These are phyloP conservation scores for Nitzschia sp. DNA, from an alignment of 108 stramenopile species.

Conservation along the genomic window DNA sequence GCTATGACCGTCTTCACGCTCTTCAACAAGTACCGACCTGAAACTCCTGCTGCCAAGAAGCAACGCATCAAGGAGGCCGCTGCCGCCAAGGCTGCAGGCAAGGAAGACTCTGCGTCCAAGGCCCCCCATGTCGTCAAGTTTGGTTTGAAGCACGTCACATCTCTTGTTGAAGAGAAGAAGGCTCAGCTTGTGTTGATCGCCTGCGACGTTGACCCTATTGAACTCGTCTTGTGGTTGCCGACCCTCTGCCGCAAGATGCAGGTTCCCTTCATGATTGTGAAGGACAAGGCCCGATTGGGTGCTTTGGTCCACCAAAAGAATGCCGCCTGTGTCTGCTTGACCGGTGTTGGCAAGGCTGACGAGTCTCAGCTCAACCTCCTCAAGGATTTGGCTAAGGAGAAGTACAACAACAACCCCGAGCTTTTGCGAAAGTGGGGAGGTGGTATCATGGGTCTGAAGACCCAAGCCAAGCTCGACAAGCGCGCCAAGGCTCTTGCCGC, in stretches of 20 bases:
- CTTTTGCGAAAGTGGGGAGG: constrained; percentile 97
- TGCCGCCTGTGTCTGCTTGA: constrained; percentile 87
- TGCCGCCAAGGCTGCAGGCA: constrained; percentile 86
- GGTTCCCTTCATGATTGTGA: constrained; percentile 99
- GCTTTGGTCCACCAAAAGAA: constrained; percentile 97
- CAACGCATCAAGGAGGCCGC: constrained; percentile 96
- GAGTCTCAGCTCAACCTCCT: constrained; percentile 83
- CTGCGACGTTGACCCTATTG: constrained; percentile 98
- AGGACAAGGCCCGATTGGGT: constrained; percentile 99
- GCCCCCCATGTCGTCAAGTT: constrained; percentile 91
- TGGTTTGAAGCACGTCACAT: constrained; percentile 99
- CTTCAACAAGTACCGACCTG: constrained; percentile 98
- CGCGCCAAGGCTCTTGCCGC: constrained; percentile 92
- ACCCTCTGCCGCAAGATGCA: constrained; percentile 99
- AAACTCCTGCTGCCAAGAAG: constrained; percentile 96
- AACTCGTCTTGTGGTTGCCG: constrained; percentile 98
- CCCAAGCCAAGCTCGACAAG: constrained; percentile 97
- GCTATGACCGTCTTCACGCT: constrained; percentile 96
- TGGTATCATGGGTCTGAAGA: constrained; percentile 99
- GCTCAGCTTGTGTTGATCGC: constrained; percentile 97
- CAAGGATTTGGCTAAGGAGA: constrained; percentile 79
- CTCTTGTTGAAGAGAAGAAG: constrained; percentile 99
- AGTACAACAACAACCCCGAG: constrained; percentile 96
- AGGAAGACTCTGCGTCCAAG: constrained; percentile 63
- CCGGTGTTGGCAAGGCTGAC: constrained; percentile 93